phyloP scores from a whole-genome alignment of 1,284 basidiomycete species.

The Ustilago bromivora region DNA sequence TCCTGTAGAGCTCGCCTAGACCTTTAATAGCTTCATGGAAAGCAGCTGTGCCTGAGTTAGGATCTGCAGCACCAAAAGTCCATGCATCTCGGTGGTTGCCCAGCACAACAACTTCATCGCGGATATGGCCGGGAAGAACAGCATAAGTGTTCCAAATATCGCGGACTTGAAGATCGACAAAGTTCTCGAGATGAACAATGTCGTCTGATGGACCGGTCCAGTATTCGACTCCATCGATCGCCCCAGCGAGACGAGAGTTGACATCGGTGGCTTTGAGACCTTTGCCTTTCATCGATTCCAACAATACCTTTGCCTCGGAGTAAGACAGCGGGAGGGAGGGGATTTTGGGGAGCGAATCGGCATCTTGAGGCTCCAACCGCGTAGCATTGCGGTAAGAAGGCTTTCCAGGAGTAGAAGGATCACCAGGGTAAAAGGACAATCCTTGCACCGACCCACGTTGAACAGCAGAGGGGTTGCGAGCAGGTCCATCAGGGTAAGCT shows the following conservation, averaged over 20 bases:
- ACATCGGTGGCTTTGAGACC: slow-evolving; percentile 74
- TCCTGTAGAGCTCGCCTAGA: slow-evolving; percentile 78
- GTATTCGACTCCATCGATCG: slow-evolving; percentile 72
- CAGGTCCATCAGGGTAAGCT: slow-evolving; percentile 84
- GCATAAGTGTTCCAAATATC: slow-evolving; percentile 83
- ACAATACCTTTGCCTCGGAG: slow-evolving; percentile 72
- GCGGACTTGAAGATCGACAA: slow-evolving; percentile 52
- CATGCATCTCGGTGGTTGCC: slow-evolving; percentile 73
- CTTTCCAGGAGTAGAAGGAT: slow-evolving; percentile 85
- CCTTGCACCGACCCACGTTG: slow-evolving; percentile 86
- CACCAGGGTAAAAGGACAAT: slow-evolving; percentile 81
- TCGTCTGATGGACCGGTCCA: slow-evolving; percentile 71
- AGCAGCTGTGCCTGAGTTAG: slow-evolving; percentile 87
- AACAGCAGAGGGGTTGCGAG: slow-evolving; percentile 78
- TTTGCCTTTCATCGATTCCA: slow-evolving; percentile 70
- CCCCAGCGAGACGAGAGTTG: slow-evolving; percentile 73
- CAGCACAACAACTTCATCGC: slow-evolving; percentile 82
- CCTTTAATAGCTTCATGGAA: slow-evolving; percentile 85
- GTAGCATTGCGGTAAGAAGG: slow-evolving; percentile 88
- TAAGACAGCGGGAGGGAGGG: slow-evolving; percentile 78
- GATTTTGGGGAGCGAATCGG: slow-evolving; percentile 81
- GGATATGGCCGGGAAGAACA: slow-evolving; percentile 86
- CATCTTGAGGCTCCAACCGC: slow-evolving; percentile 73
- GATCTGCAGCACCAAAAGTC: slow-evolving; percentile 78
- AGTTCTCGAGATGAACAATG: slow-evolving; percentile 51